Conservation (phyloP, 2,329 filamentous ascomycete genomes). For the Trichoderma semiorbis region DNA sequence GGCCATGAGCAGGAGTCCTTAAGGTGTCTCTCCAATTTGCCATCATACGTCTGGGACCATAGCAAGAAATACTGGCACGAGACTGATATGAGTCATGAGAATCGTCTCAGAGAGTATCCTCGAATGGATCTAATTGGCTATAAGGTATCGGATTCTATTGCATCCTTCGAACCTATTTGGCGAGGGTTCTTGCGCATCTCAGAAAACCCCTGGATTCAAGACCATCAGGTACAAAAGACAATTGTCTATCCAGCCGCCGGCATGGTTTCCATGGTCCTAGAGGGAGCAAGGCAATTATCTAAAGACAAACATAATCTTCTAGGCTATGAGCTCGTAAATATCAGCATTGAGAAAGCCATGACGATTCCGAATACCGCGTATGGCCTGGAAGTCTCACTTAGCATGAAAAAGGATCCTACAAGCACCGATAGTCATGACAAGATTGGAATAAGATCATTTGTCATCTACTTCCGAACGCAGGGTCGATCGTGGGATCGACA, state of each 20-base stretch:
- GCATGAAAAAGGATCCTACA: slow-evolving; percentile 34
- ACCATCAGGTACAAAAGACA: slow-evolving; percentile 50
- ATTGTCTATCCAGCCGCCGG: slow-evolving; percentile 51
- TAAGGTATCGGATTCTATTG: slow-evolving; percentile 41
- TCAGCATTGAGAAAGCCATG: slow-evolving; percentile 50
- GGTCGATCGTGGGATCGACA: slow-evolving; percentile 42
- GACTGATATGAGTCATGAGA: slow-evolving; percentile 42
- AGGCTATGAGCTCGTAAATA: slow-evolving; percentile 43
- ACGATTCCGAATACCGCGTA: slow-evolving; percentile 44
- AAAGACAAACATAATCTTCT: slow-evolving; percentile 23
- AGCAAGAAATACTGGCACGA: slow-evolving; percentile 52
- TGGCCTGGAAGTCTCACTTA: slow-evolving; percentile 50
- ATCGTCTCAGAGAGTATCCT: slow-evolving; percentile 43
- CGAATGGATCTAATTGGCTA: slow-evolving; percentile 52
- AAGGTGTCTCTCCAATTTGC: slow-evolving; percentile 44
- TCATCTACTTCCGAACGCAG: slow-evolving; percentile 45
- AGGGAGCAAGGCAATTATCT: slow-evolving; percentile 43
- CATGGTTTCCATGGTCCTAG: slow-evolving; percentile 48
- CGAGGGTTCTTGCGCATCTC: slow-evolving; percentile 46
- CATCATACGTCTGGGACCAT: slow-evolving; percentile 55
- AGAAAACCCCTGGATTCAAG: slow-evolving; percentile 51
- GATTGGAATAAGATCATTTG: slow-evolving; percentile 32
- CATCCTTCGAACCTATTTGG: slow-evolving; percentile 45
- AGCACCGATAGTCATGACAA: not conserved
- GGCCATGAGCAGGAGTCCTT: slow-evolving; percentile 17